Evolutionary conservation across 192 early-diverging fungal genomes (phyloP).

Genomic region (Linnemannia elongata): DNA sequence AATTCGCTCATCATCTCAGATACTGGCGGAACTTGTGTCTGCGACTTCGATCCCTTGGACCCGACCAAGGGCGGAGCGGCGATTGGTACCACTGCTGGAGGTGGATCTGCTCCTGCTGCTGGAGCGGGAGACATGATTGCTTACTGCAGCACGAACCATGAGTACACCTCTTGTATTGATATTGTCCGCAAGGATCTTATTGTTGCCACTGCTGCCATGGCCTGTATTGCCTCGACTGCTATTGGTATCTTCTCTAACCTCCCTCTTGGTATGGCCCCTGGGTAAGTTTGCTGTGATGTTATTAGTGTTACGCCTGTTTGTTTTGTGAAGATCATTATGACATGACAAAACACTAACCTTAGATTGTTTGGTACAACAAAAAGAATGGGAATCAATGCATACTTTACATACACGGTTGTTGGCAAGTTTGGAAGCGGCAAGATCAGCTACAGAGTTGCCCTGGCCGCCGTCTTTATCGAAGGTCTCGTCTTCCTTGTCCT

Average conservation of each 20-base stretch:
- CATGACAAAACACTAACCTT: neutral
- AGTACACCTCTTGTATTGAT: conserved; percentile 74
- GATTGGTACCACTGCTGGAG: neutral
- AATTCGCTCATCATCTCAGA: conserved; percentile 83
- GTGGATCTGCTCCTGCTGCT: neutral
- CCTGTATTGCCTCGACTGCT: conserved; percentile 74
- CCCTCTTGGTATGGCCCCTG: conserved; percentile 85
- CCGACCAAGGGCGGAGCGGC: conserved; percentile 69
- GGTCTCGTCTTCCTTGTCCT: conserved; percentile 84
- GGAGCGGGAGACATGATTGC: conserved; percentile 30
- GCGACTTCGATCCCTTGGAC: conserved; percentile 65
- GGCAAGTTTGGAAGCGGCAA: conserved; percentile 85
- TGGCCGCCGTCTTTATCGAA: conserved; percentile 87
- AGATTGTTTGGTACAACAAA: neutral
- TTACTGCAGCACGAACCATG: conserved; percentile 40
- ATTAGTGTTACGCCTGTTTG: neutral
- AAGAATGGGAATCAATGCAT: conserved; percentile 85
- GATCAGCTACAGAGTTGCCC: conserved; percentile 74
- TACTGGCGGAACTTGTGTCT: conserved; percentile 85
- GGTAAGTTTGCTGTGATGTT: conserved; percentile 50
- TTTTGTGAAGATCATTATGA: too few relatives aligned
- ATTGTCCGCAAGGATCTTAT: conserved; percentile 77
- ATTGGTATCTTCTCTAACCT: conserved; percentile 81
- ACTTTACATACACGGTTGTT: conserved; percentile 88
- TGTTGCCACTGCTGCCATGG: conserved; percentile 77